Conservation (phyloP, 805 yeast species). For the Blastobotrys terrestris region DNA sequence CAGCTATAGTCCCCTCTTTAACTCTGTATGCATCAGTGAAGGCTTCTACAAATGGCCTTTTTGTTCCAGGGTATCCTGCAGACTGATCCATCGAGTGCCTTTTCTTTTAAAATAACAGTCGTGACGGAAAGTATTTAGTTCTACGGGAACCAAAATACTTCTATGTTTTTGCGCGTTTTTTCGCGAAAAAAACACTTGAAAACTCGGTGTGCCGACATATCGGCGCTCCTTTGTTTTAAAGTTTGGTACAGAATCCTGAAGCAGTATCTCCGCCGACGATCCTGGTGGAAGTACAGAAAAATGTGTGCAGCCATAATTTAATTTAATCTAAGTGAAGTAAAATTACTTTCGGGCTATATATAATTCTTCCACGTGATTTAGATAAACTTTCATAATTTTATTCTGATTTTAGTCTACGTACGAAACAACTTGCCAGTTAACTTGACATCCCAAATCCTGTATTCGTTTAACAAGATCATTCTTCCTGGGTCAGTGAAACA, state of each 20-base stretch:
- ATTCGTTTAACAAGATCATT: constrained; percentile 22
- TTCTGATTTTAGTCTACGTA: background rate
- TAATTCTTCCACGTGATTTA: too few relatives aligned
- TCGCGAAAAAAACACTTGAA: background rate
- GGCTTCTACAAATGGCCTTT: constrained; percentile 5
- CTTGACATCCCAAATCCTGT: constrained; percentile 15
- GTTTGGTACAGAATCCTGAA: too few relatives aligned
- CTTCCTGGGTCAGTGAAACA: constrained; percentile 24
- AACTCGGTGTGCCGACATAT: background rate
- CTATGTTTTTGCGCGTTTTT: background rate
- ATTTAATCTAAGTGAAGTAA: too few relatives aligned
- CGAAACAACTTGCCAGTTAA: background rate
- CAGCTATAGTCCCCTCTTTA: background rate
- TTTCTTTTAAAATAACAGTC: background rate
- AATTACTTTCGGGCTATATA: too few relatives aligned
- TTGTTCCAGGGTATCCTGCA: background rate
- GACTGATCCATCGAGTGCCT: background rate
- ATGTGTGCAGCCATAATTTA: too few relatives aligned
- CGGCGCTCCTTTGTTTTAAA: too few relatives aligned
- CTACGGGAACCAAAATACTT: background rate
- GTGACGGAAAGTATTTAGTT: background rate
- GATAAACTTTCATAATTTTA: too few relatives aligned
- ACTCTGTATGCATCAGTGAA: constrained; percentile 3
- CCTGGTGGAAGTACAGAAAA: too few relatives aligned
- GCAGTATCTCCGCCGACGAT: background rate